These are phyloP conservation scores for Fallopia convolvulus DNA, from an alignment of 148 eudicot species.

Conservation along the genomic window DNA sequence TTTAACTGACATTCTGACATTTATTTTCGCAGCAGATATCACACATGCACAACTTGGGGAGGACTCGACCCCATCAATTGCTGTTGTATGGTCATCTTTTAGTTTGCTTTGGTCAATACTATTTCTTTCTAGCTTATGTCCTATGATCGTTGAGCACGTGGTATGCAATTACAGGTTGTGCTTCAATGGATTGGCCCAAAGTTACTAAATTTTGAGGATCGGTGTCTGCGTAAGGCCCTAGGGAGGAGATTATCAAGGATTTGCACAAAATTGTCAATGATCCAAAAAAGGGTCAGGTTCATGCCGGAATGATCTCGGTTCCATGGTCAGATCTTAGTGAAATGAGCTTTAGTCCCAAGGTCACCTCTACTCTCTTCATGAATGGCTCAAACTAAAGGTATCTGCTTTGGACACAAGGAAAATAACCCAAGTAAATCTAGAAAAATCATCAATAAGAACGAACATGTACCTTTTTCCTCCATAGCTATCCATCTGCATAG, in stretches of 20 bases:
- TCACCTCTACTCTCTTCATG: no score
- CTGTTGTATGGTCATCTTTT: constrained; percentile 50
- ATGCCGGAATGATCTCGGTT: constrained; percentile 66
- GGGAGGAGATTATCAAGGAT: constrained; percentile 62
- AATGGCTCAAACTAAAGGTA: no score
- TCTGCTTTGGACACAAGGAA: no score
- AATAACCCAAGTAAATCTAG: no score
- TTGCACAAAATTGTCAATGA: constrained; percentile 36
- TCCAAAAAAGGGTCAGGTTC: constrained; percentile 29
- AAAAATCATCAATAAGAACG: no score
- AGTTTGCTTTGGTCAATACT: not conserved
- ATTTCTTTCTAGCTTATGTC: not conserved
- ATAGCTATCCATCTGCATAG: no score
- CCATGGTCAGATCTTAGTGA: no score
- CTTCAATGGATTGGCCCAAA: constrained; percentile 84
- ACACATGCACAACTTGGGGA: constrained; percentile 88
- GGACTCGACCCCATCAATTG: constrained; percentile 76
- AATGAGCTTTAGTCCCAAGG: no score
- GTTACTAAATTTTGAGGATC: constrained; percentile 67
- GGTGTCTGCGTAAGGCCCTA: constrained; percentile 55
- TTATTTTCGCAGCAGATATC: constrained; percentile 87
- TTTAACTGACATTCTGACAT: constrained; percentile 49
- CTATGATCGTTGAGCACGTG: not conserved
- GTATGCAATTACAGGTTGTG: constrained; percentile 53
- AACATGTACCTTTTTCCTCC: no score